phyloP scores from a whole-genome alignment of 257 asterid genomes.

The Coffea canephora region DNA sequence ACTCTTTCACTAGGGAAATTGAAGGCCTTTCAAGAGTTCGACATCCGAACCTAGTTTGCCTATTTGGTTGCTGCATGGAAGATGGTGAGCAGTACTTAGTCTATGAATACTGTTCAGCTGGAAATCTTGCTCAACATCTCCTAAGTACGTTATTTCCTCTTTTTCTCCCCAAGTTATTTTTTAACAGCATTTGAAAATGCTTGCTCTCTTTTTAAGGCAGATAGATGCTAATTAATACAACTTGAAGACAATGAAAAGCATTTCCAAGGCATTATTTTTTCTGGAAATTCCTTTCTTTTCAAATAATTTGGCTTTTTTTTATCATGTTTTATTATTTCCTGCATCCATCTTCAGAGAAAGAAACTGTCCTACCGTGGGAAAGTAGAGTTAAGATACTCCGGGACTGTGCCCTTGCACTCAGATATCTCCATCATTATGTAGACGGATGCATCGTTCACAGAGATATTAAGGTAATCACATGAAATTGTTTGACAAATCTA shows the following conservation, averaged over 20 bases:
- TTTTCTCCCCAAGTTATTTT: neutral
- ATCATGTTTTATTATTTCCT: neutral
- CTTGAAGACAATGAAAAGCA: neutral
- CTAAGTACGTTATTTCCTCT: conserved; percentile 34
- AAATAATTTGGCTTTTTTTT: neutral
- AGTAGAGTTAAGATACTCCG: conserved; percentile 63
- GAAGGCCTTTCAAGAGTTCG: conserved; percentile 71
- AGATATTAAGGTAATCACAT: conserved; percentile 61
- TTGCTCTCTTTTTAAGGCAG: neutral
- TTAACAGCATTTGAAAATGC: neutral
- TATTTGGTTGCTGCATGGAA: conserved; percentile 72
- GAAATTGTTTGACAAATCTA: neutral
- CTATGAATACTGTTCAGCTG: conserved; percentile 70
- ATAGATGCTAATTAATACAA: neutral
- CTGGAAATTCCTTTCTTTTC: neutral
- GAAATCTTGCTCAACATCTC: conserved; percentile 73
- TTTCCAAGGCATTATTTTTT: neutral
- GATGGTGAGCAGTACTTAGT: conserved; percentile 72
- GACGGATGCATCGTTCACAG: conserved; percentile 85
- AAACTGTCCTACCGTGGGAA: conserved; percentile 57
- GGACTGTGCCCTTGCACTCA: conserved; percentile 72
- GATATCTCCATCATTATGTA: conserved; percentile 57
- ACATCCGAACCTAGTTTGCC: conserved; percentile 73
- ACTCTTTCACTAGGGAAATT: conserved; percentile 63
- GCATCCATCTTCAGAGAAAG: conserved; percentile 46